These are phyloP conservation scores for Kockovaella imperatae DNA, from an alignment of 768 basidiomycete genomes.

Conservation along the genomic window DNA sequence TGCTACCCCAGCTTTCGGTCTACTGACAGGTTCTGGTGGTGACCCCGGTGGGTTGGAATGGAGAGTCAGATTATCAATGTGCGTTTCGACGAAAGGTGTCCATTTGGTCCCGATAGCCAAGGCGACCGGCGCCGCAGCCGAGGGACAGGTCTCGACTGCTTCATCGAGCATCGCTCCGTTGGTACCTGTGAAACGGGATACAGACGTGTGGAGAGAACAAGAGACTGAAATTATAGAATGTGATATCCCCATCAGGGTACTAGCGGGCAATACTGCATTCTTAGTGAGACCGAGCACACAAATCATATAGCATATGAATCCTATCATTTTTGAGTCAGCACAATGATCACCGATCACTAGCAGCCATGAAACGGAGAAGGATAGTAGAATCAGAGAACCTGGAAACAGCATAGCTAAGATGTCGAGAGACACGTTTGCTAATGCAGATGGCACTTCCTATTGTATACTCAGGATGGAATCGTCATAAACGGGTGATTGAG, in stretches of 20 bases:
- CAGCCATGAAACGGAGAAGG: neutral
- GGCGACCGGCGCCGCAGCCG: constrained; percentile 53
- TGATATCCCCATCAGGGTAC: constrained; percentile 79
- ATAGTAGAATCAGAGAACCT: constrained; percentile 23
- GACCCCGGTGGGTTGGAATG: constrained; percentile 71
- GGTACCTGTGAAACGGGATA: constrained; percentile 6
- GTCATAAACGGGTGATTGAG: no score
- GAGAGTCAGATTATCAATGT: constrained; percentile 83
- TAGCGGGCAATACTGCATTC: constrained; percentile 83
- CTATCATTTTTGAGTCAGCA: neutral
- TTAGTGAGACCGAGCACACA: constrained; percentile 21
- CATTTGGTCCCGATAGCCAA: constrained; percentile 39
- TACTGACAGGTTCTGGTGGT: constrained; percentile 50
- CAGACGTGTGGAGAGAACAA: constrained; percentile 57
- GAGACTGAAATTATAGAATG: constrained; percentile 85
- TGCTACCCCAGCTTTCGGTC: constrained; percentile 75
- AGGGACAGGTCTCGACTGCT: constrained; percentile 53
- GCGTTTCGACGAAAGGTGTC: constrained; percentile 47
- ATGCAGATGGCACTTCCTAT: constrained; percentile 36
- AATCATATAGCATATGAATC: constrained; percentile 2
- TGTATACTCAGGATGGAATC: constrained; percentile 17
- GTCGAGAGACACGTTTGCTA: neutral
- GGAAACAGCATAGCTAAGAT: constrained; percentile 22
- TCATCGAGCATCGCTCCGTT: constrained; percentile 42
- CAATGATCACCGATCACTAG: neutral